phyloP scores from a whole-genome alignment of 2,329 filamentous ascomycete genomes.

The Xylariaceae sp. region DNA sequence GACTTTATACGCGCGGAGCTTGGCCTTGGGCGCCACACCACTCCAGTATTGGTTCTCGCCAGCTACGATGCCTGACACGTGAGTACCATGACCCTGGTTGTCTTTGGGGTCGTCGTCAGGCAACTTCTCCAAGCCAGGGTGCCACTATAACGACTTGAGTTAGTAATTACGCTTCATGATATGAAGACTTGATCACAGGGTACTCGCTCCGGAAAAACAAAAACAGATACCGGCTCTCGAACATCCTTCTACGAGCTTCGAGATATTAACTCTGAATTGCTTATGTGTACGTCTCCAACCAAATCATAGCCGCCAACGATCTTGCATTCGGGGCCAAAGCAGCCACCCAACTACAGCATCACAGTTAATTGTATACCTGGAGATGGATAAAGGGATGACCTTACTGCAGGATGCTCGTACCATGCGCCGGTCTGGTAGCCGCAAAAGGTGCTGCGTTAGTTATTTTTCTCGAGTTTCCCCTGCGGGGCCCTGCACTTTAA shows the following conservation, averaged over 20 bases:
- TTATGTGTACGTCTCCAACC: slow-evolving; percentile 9
- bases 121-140: not conserved
- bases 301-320: slow-evolving; percentile 20
- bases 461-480: too few species aligned
- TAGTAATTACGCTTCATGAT: slow-evolving; percentile 10
- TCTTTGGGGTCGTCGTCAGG: slow-evolving; percentile 28
- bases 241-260: too few species aligned
- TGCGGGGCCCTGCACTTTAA: too few species aligned
- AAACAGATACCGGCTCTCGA: too few species aligned
- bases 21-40: slow-evolving; percentile 31
- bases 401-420: slow-evolving; percentile 14
- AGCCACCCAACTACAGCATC: slow-evolving; percentile 12
- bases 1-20: slow-evolving; percentile 30
- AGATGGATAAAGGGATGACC: too few species aligned
- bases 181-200: too few species aligned
- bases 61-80: slow-evolving; percentile 33
- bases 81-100: slow-evolving; percentile 28
- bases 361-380: too few species aligned
- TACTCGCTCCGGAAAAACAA: too few species aligned
- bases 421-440: slow-evolving; percentile 13
- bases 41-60: slow-evolving; percentile 25
- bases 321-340: slow-evolving; percentile 19
- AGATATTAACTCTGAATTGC: too few species aligned
- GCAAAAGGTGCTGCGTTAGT: too few species aligned
- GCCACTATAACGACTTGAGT: not conserved